Conservation (phyloP, 208 protist genomes). For the Acanthamoeba culbertsoni region DNA sequence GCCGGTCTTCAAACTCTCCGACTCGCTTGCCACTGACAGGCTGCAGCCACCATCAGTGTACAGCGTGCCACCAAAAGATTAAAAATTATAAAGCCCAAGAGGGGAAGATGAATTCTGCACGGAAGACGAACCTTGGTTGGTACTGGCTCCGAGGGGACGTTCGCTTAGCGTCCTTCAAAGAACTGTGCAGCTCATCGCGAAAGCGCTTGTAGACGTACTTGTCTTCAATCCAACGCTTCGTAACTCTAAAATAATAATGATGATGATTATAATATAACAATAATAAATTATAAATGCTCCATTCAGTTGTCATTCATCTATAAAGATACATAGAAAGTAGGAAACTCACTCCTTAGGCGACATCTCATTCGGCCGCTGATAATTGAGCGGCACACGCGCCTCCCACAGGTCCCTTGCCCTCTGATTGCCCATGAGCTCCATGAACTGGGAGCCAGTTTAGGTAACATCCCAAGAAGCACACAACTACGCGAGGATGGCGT, state of each 20-base stretch:
- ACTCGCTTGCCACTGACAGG: neutral
- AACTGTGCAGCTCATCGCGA: neutral
- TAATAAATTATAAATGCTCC: neutral
- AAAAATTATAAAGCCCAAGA: too few relatives aligned
- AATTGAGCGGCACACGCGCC: neutral
- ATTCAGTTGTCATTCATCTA: too few relatives aligned
- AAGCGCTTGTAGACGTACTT: neutral
- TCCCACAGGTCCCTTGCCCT: slow-evolving; percentile 67
- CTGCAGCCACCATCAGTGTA: too few relatives aligned
- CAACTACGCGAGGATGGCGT: too few relatives aligned
- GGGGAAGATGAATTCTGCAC: too few relatives aligned
- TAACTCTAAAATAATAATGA: neutral
- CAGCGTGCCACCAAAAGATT: too few relatives aligned
- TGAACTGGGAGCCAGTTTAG: neutral
- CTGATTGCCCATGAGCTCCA: slow-evolving; percentile 67
- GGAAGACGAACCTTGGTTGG: neutral
- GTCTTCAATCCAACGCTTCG: neutral
- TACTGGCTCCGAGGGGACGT: neutral
- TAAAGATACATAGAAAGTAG: too few relatives aligned
- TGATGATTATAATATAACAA: neutral
- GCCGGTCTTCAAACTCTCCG: too few relatives aligned
- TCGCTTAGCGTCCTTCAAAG: neutral
- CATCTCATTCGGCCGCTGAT: neutral
- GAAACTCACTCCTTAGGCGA: neutral
- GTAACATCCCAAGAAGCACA: neutral